Percentiles rank a stretch among this genome's conserved stretches.
Conservation (phyloP, 768 basidiomycete genomes). For the Filobasidium wieringae region DNA sequence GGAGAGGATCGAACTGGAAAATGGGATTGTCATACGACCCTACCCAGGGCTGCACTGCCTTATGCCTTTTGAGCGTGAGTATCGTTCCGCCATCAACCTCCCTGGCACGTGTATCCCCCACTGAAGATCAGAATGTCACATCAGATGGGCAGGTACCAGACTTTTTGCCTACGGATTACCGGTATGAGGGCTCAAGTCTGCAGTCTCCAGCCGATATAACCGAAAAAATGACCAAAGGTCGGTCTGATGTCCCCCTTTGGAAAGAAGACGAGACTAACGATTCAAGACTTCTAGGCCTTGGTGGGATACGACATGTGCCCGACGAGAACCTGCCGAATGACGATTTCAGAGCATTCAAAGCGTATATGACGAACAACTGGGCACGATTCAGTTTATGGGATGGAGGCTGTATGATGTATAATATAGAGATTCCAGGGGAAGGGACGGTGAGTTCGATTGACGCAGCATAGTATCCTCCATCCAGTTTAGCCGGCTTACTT, state of each 20-base stretch:
- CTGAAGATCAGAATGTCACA: neutral
- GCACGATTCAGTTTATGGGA: neutral
- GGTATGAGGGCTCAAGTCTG: neutral
- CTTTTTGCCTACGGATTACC: neutral
- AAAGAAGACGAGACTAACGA: neutral
- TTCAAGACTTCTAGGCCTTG: neutral
- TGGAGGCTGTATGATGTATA: neutral
- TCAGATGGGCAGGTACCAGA: neutral
- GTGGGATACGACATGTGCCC: neutral
- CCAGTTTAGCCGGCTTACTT: neutral
- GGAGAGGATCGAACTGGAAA: neutral
- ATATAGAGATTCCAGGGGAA: neutral
- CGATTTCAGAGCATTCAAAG: neutral
- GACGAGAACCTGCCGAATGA: neutral
- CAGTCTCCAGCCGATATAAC: neutral
- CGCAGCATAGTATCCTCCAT: neutral
- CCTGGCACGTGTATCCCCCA: too few species aligned
- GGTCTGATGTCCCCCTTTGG: neutral
- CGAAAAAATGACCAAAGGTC: neutral
- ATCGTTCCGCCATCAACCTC: too few species aligned
- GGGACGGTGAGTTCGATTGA: neutral
- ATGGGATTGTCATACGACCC: neutral
- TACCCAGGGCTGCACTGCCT: neutral
- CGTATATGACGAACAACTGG: neutral
- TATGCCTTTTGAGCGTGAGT: neutral